Evolutionary conservation across 2,329 filamentous ascomycete genomes (phyloP).

Genomic region (Ophiostoma sp.): DNA sequence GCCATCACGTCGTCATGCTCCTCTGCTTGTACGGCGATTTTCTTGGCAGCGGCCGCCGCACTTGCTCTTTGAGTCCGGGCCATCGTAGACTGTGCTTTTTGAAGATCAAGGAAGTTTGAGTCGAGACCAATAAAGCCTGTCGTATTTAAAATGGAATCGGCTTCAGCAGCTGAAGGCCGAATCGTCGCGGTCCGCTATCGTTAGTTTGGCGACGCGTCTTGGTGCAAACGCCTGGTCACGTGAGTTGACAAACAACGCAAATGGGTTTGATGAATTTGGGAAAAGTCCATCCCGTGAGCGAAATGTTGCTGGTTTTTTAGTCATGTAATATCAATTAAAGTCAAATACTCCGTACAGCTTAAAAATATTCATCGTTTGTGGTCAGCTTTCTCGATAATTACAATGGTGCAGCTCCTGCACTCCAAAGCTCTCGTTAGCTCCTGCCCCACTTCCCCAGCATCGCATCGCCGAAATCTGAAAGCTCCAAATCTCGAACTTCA

Average conservation of each 20-base stretch:
- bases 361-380: neutral
- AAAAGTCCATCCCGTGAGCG: neutral
- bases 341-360: too few relatives aligned
- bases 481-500: neutral
- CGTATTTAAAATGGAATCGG: neutral
- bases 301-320: neutral
- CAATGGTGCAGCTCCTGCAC: neutral
- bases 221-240: conserved; percentile 21
- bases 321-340: neutral
- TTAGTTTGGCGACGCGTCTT: conserved; percentile 7
- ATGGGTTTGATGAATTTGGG: neutral
- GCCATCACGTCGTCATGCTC: neutral
- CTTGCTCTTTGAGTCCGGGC: conserved; percentile 24
- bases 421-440: neutral
- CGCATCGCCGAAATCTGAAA: conserved; percentile 17
- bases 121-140: neutral
- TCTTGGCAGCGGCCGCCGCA: conserved; percentile 25
- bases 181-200: neutral
- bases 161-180: neutral
- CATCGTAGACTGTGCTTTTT: conserved; percentile 1
- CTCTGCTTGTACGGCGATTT: conserved; percentile 19
- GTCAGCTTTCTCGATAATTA: neutral
- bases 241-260: neutral
- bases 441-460: conserved; percentile 16
- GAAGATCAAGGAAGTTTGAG: neutral